Conservation (phyloP, 495 filamentous ascomycete species). For the Hamigera avellanea region DNA sequence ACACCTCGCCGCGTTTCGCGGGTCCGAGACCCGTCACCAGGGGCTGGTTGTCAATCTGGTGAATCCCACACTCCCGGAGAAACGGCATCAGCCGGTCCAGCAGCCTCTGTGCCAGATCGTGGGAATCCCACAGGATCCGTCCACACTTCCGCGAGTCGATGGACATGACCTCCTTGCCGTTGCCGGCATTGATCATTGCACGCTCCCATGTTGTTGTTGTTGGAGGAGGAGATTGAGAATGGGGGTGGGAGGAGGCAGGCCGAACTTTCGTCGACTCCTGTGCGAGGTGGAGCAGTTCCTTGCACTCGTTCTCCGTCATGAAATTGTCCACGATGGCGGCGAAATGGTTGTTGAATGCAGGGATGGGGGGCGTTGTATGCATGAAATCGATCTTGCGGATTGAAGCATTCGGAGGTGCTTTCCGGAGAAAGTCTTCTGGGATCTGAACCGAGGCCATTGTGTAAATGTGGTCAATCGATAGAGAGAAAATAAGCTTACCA, state of each 20-base stretch:
- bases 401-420: constrained; percentile 13
- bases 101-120: constrained; percentile 47
- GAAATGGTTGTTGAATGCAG: constrained; percentile 41
- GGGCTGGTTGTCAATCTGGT: constrained; percentile 23
- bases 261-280: constrained; percentile 29
- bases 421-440: neutral
- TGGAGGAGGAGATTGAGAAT: constrained; percentile 4
- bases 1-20: constrained; percentile 33
- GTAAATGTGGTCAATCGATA: too few species aligned
- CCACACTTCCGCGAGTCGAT: constrained; percentile 54
- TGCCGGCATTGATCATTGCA: constrained; percentile 60
- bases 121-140: constrained; percentile 62
- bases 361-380: constrained; percentile 33
- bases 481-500: too few species aligned
- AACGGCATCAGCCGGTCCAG: constrained; percentile 46
- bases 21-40: constrained; percentile 36
- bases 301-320: constrained; percentile 49
- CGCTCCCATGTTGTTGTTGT: constrained; percentile 37
- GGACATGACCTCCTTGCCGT: constrained; percentile 43
- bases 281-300: constrained; percentile 41
- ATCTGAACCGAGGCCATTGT: too few species aligned
- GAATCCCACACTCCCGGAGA: constrained; percentile 26
- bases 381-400: constrained; percentile 38
- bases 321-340: constrained; percentile 56
- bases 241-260: too few species aligned